These are phyloP conservation scores for Erucastrum elatum DNA, from an alignment of 345 rosid genomes.

Conservation along the genomic window DNA sequence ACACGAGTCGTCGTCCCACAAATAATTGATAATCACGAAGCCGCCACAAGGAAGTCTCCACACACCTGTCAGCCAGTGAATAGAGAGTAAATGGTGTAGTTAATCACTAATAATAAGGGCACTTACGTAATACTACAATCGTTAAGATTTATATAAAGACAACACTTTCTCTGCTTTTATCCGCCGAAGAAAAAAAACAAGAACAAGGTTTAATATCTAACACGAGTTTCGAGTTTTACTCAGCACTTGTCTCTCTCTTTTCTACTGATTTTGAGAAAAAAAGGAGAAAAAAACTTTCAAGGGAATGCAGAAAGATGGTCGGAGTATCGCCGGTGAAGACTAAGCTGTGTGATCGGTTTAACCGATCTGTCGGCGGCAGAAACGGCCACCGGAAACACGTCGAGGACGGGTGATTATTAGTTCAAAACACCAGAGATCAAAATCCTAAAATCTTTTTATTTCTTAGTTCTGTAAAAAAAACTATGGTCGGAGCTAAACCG, in stretches of 20 bases:
- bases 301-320: conserved; percentile 89
- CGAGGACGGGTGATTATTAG: conserved; percentile 80
- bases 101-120: background rate
- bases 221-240: background rate
- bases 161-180: background rate
- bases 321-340: conserved; percentile 48
- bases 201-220: background rate
- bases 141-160: background rate
- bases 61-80: background rate
- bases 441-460: background rate
- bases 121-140: background rate
- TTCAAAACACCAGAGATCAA: background rate
- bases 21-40: background rate
- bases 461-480: background rate
- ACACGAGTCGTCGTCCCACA: background rate
- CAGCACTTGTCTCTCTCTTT: background rate
- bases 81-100: background rate
- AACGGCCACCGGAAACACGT: conserved; percentile 95
- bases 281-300: conserved; percentile 6
- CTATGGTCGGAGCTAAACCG: conserved; percentile 24
- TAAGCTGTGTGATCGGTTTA: conserved; percentile 52
- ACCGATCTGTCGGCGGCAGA: conserved; percentile 69
- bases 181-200: background rate
- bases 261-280: background rate
- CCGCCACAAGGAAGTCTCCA: background rate